Base-by-base conservation (phyloP, 495 filamentous ascomycete species). In the Letharia columbiana region DNA sequence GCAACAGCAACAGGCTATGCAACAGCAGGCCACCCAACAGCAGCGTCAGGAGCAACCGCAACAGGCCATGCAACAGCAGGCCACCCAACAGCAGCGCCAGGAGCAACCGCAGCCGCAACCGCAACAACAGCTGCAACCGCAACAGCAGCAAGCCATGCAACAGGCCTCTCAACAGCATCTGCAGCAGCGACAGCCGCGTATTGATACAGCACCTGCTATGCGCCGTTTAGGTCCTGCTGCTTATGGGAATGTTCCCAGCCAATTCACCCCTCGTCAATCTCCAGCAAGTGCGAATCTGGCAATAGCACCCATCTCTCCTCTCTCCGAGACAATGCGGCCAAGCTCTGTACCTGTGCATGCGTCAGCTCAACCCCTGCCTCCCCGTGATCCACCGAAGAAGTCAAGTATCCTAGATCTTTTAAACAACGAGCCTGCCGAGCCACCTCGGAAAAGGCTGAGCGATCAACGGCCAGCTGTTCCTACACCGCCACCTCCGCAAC, bases 331-430 rank as follows among this genome's bases (percentile, higher is more conserved):
- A 17, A 65, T 71, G 28, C 76, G 78, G 40, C 70, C 76, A 4
- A 77, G 73, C 56, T 75, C 75, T 12, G 76, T 75, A 20, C 77
- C 79, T 20, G 68, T 68, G 31, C 47, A 23, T 35, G 37, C 61
- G 15, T 50, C 69, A 20, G 47, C 65, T 65, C 77, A 75, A 67
- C 71, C 72, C n/a, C 66, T 78, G 0, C 70, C 71, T 37, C 80
- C 80, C 62, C 74, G 81, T 60, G 76, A 77, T 41, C 80, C 80
- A 52, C 79, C 80, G 9, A 86, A 85, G 66, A 81, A 79, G 40
- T 85, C 83, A 20, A 85, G 81, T 50, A 84, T 86, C 57, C 82
- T 85, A 79, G 82, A 77, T 39, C 79, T 86, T 60, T 72, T 86
- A 39, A 85, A 85, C 66, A 81, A 83, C 49, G 83, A 86, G 63